A percentile compares a stretch with the other conserved stretches of the same genome.
Conservation (phyloP, 345 rosid genomes). For the Garcia nutans region DNA sequence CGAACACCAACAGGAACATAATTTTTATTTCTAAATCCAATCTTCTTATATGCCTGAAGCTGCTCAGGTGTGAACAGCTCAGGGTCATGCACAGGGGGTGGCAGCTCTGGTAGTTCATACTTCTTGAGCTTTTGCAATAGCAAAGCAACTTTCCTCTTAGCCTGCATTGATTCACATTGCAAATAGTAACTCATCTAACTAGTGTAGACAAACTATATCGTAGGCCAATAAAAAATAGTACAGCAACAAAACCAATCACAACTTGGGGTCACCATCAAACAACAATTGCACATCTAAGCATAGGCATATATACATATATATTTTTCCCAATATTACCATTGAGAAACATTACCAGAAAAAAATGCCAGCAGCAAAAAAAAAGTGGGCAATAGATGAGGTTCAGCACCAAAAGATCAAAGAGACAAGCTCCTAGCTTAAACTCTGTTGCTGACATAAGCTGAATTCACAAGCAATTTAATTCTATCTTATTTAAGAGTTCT, state of each 20-base stretch:
- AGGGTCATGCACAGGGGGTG: slow-evolving; percentile 83
- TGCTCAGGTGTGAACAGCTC: slow-evolving; percentile 86
- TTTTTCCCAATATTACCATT: not conserved
- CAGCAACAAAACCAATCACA: not conserved
- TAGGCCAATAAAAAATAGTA: not conserved
- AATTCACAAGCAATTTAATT: not conserved
- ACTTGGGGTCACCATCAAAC: not conserved
- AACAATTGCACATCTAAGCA: not conserved
- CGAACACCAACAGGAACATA: slow-evolving; percentile 98
- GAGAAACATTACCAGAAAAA: not conserved
- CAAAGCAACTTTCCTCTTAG: slow-evolving; percentile 92
- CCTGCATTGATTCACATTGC: slow-evolving; percentile 43
- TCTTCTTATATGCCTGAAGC: slow-evolving; percentile 77
- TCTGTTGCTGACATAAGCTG: not conserved
- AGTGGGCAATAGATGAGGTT: not conserved
- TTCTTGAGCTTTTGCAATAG: slow-evolving; percentile 90
- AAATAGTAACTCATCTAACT: not conserved
- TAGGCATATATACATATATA: not conserved
- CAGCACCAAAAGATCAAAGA: not conserved
- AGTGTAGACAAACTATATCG: not conserved
- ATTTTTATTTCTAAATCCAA: slow-evolving; percentile 84
- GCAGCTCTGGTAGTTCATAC: slow-evolving; percentile 87
- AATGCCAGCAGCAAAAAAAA: not conserved
- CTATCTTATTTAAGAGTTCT: not conserved
- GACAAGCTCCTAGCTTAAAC: not conserved